Base-by-base conservation (phyloP, 2,329 filamentous ascomycete genomes). In the Apiospora arundinis region DNA sequence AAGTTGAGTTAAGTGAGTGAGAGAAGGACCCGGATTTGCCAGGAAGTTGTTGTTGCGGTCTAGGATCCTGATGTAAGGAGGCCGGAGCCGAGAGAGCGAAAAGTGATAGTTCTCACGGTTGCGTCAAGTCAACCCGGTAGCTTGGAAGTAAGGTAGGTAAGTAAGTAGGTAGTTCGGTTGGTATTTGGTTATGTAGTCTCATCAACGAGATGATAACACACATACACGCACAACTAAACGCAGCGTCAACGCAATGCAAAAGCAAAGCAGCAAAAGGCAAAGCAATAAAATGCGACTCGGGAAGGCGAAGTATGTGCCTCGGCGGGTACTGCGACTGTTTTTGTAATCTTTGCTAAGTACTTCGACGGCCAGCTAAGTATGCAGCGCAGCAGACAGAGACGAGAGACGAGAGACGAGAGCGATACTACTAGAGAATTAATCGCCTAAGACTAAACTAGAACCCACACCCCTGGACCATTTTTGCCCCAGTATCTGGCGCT, bases 231-330 rank as follows among this genome's bases (percentile, higher is more conserved):
- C 56, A 40, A 63, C 56, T 28, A 63, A 21, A 63, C 56, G 56
- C 49, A 63, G 56, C 56, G 56, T 63, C 56, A 63, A 63, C 56
- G 56, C 56, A 63, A 63, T 63, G 56, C 56, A 63, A 63, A 63
- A 40, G 56, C 56, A 63, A 63, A 40, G 56, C 32, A 63, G 32
- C 56, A 60, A 60, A 63, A 63, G 56, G 56, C 32, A 63, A 63
- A 68, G 66, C 66, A 68, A 68, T 37, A 68, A 68, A 48, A 46
- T 68, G 66, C 66, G 46, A 68, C 32, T 68, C 66, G 66, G 66
- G 44, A 68, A 12, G 66, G 23, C 56, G 56, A 63, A 14, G 32
- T 32, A 44, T 37, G 44, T 68, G 44, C 66, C 66, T 68, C 66
- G 66, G 66, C 66, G 66, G 66, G 66, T 48, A 48, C 46, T 68